Evolutionary conservation across 371 early-diverging fungal species (phyloP).

Genomic region (Actinomortierella wolfii): DNA sequence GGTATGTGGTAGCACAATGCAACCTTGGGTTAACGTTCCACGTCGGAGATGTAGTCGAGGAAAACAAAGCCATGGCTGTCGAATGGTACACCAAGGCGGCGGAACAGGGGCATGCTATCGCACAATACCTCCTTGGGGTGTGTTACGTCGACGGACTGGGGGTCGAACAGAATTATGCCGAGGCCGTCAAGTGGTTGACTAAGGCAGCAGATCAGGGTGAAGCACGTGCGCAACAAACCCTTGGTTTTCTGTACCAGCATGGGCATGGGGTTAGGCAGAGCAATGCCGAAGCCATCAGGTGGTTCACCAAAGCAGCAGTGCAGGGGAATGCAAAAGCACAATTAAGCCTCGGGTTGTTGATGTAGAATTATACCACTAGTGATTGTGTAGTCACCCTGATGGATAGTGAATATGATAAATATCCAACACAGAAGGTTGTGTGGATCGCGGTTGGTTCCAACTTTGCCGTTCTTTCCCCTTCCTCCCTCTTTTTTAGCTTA

Average conservation of each 20-base stretch:
- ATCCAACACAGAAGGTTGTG: no score
- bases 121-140: slow-evolving; percentile 85
- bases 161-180: slow-evolving; percentile 58
- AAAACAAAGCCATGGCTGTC: slow-evolving; percentile 63
- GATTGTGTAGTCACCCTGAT: no score
- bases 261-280: slow-evolving; percentile 74
- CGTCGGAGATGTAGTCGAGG: slow-evolving; percentile 73
- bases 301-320: slow-evolving; percentile 56
- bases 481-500: no score
- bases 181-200: slow-evolving; percentile 84
- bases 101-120: slow-evolving; percentile 71
- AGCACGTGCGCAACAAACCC: slow-evolving; percentile 85
- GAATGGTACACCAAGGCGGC: slow-evolving; percentile 75
- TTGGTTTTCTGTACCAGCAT: slow-evolving; percentile 86
- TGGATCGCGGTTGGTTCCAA: no score
- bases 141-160: slow-evolving; percentile 90
- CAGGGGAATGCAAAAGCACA: no score
- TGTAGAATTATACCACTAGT: no score
- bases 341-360: no score
- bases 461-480: no score
- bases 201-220: slow-evolving; percentile 80
- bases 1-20: slow-evolving; percentile 83
- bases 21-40: slow-evolving; percentile 78
- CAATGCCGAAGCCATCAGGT: slow-evolving; percentile 65
- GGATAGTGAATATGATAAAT: no score